Evolutionary conservation across 1,284 basidiomycete species (phyloP).

Genomic region (Pseudozyma flocculosa): DNA sequence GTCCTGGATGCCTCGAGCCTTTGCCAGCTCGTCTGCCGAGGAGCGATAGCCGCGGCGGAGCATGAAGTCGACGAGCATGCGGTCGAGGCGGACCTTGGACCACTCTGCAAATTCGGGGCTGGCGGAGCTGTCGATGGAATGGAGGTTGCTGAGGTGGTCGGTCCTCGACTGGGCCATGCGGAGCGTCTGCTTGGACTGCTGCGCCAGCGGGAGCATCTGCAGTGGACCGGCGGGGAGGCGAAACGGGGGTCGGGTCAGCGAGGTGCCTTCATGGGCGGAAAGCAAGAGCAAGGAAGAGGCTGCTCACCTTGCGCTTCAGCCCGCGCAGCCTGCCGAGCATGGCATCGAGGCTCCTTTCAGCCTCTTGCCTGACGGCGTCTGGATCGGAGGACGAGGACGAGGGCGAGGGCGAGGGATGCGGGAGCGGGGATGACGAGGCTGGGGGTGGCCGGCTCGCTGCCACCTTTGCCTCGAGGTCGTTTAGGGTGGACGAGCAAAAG

Average conservation of each 20-base stretch:
- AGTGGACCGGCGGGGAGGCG: too few species aligned
- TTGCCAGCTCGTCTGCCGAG: conserved; percentile 31
- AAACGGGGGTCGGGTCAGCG: too few species aligned
- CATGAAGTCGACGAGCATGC: conserved; percentile 91
- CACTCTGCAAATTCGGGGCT: conserved; percentile 60
- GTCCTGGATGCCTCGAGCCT: conserved; percentile 15
- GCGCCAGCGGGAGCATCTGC: conserved; percentile 7
- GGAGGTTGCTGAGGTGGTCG: conserved; percentile 33
- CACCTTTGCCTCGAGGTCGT: conserved; percentile 2
- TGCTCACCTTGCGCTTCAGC: conserved; percentile 78
- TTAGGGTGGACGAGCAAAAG: conserved; percentile 17
- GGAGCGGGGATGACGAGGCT: too few species aligned
- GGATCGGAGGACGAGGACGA: neutral
- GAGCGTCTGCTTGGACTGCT: conserved; percentile 18
- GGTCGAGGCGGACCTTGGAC: conserved; percentile 76
- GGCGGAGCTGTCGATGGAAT: conserved; percentile 18
- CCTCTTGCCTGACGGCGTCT: conserved; percentile 3
- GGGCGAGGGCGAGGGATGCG: neutral
- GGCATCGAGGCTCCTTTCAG: conserved; percentile 66
- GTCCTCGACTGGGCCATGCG: conserved; percentile 27
- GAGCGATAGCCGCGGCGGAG: conserved; percentile 66
- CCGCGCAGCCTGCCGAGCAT: conserved; percentile 75
- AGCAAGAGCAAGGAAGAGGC: too few species aligned
- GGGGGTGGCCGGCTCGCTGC: neutral
- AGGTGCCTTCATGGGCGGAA: too few species aligned